Evolutionary conservation across 1,139 yeast genomes (phyloP).

Genomic region (Meyerozyma smithsonii): DNA sequence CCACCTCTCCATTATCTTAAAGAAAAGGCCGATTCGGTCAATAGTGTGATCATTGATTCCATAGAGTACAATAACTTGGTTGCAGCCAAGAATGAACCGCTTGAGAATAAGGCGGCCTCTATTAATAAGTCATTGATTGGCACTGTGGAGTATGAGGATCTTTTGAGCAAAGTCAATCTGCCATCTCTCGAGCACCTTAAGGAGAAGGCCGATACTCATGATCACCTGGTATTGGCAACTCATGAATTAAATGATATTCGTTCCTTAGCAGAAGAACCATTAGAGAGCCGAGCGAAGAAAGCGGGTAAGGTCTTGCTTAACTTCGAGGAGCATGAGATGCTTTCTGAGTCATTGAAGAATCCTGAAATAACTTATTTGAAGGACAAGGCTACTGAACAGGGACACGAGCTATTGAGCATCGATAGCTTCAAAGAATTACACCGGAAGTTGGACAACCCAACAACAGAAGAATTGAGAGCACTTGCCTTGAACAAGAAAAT

Average conservation of each 20-base stretch:
- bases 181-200: conserved; percentile 14
- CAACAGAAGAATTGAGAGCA: background rate
- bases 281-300: background rate
- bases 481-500: background rate
- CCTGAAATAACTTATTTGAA: background rate
- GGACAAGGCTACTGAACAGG: background rate
- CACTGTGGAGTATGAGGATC: conserved; percentile 10
- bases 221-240: background rate
- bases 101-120: conserved; percentile 14
- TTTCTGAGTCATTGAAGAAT: background rate
- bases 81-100: background rate
- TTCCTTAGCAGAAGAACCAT: conserved; percentile 5
- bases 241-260: conserved; percentile 1
- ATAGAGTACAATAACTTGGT: background rate
- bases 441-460: background rate
- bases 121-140: conserved; percentile 17
- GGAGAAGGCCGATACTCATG: conserved; percentile 3
- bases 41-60: conserved; percentile 16
- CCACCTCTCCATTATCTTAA: conserved; percentile 16
- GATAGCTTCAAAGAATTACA: background rate
- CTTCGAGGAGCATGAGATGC: conserved; percentile 1
- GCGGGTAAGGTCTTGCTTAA: background rate
- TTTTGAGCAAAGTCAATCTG: conserved; percentile 7
- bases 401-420: background rate
- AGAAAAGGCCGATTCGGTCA: conserved; percentile 12